These are phyloP conservation scores for Sclerotinia nivalis DNA, from an alignment of 2,329 filamentous ascomycete species.

Conservation along the genomic window DNA sequence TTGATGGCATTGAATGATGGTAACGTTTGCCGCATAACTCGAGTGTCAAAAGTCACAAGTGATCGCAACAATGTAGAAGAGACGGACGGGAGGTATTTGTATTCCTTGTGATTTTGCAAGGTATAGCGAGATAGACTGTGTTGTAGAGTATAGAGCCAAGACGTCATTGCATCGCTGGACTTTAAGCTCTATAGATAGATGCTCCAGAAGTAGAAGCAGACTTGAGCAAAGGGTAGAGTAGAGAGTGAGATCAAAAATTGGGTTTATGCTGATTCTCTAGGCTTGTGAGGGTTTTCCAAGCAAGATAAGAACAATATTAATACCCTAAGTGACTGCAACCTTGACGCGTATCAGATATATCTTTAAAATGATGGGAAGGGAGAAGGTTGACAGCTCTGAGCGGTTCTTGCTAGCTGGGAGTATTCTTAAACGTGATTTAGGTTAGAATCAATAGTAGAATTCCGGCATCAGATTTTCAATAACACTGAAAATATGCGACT, in stretches of 20 bases:
- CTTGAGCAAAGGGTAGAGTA: background rate
- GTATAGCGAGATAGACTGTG: background rate
- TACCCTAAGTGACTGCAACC: background rate
- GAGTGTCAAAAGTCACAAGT: constrained; percentile 26
- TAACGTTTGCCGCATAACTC: constrained; percentile 24
- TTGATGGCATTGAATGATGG: constrained; percentile 5
- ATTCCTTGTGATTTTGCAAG: background rate
- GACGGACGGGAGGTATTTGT: background rate
- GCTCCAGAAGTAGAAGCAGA: constrained; percentile 1
- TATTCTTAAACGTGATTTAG: background rate
- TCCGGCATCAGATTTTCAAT: background rate
- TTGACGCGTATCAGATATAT: background rate
- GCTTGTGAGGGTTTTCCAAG: background rate
- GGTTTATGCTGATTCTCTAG: background rate
- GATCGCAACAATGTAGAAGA: background rate
- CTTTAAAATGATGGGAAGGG: background rate
- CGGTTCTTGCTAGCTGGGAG: background rate
- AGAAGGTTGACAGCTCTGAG: background rate
- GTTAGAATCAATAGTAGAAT: background rate
- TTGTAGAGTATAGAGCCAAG: background rate
- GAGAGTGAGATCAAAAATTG: background rate
- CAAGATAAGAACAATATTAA: background rate
- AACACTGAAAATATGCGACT: background rate
- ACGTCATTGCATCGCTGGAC: background rate
- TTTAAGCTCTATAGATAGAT: background rate